These are phyloP conservation scores for Ustilago bromivora DNA, from an alignment of 1,284 basidiomycete genomes.

Conservation along the genomic window DNA sequence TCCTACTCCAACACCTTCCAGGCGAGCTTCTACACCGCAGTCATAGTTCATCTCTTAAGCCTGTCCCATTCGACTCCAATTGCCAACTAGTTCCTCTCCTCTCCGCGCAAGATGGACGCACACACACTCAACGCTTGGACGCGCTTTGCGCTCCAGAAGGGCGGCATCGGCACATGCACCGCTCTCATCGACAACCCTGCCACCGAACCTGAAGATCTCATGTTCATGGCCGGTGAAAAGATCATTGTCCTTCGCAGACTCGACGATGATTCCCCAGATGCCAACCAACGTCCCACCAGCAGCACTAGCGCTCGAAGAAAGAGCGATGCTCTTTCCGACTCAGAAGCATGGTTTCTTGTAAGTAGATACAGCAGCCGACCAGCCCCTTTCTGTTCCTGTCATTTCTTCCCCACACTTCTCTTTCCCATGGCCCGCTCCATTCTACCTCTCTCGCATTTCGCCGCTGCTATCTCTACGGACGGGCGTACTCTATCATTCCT, in stretches of 20 bases:
- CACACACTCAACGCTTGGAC: conserved; percentile 68
- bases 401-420: neutral
- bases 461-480: no score
- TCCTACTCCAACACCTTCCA: neutral
- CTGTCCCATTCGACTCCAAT: no score
- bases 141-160: conserved; percentile 67
- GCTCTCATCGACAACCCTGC: conserved; percentile 65
- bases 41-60: no score
- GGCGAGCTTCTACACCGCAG: no score
- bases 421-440: neutral
- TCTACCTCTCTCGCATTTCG: no score
- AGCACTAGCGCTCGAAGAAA: conserved; percentile 27
- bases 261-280: conserved; percentile 50
- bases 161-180: conserved; percentile 67
- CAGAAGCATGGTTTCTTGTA: conserved; percentile 44
- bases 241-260: conserved; percentile 65
- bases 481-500: no score
- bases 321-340: conserved; percentile 25
- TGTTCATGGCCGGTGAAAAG: conserved; percentile 67
- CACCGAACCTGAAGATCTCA: conserved; percentile 62
- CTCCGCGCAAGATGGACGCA: conserved; percentile 58
- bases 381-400: neutral
- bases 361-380: neutral
- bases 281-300: conserved; percentile 26
- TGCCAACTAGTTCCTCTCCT: neutral